A percentile compares a stretch with the other conserved stretches of the same genome.
phyloP scores from a whole-genome alignment of 305 asterid genomes.

The Petunia hybrid region DNA sequence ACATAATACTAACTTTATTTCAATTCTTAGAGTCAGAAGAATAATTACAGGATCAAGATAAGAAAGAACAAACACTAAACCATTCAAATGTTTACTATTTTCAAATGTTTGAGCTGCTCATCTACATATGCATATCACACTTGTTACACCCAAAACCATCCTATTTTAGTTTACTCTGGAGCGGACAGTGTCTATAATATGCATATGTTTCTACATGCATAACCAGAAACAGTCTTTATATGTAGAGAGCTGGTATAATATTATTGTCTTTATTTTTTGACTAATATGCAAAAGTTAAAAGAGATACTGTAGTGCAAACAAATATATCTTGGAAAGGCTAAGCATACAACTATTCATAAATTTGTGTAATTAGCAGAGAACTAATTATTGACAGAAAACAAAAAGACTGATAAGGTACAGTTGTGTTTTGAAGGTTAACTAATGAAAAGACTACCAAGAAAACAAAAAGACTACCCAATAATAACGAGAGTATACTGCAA shows the following conservation, averaged over 20 bases:
- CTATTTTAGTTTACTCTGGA: too few relatives aligned
- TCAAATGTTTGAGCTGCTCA: too few relatives aligned
- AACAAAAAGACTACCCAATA: neutral
- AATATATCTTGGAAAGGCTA: neutral
- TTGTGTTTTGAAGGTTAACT: neutral
- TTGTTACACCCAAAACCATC: too few relatives aligned
- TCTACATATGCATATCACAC: too few relatives aligned
- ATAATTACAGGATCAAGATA: too few relatives aligned
- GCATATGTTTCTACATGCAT: neutral
- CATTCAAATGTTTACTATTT: too few relatives aligned
- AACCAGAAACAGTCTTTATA: neutral
- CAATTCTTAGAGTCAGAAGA: too few relatives aligned
- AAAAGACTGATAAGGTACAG: neutral
- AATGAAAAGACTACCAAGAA: neutral
- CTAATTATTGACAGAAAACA: neutral
- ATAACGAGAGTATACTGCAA: too few relatives aligned
- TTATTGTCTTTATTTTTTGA: neutral
- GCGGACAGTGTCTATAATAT: too few relatives aligned
- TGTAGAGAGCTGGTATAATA: neutral
- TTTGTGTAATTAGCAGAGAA: neutral
- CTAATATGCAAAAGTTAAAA: neutral
- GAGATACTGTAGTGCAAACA: neutral
- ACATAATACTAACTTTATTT: too few relatives aligned
- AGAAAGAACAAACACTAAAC: too few relatives aligned
- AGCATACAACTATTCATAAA: neutral